Evolutionary conservation across 2,329 filamentous ascomycete genomes (phyloP).

Genomic region (Fusarium bactridioides): DNA sequence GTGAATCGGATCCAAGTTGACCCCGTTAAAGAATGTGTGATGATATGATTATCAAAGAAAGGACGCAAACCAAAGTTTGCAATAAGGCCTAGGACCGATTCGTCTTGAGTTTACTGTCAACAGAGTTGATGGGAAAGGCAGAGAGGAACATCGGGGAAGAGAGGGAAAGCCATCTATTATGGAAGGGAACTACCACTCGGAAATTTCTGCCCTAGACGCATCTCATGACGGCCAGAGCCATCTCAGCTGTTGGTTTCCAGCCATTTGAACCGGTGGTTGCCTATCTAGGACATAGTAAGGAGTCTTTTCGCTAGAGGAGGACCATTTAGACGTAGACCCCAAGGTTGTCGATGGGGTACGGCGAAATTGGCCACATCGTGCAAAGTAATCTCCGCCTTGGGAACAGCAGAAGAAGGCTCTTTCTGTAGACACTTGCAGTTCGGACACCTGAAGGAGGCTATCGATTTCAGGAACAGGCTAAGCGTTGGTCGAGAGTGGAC

Average conservation of each 20-base stretch:
- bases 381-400: slow-evolving; percentile 31
- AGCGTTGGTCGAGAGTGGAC: slow-evolving; percentile 27
- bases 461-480: slow-evolving; percentile 46
- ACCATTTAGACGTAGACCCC: not conserved
- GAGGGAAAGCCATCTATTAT: slow-evolving; percentile 9
- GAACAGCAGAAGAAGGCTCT: slow-evolving; percentile 1
- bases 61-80: slow-evolving; percentile 51
- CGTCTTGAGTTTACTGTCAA: slow-evolving; percentile 41
- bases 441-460: slow-evolving; percentile 6
- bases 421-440: slow-evolving; percentile 12
- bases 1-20: slow-evolving; percentile 45
- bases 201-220: slow-evolving; percentile 4
- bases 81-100: slow-evolving; percentile 44
- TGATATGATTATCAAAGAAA: slow-evolving; percentile 48
- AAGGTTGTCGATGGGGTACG: slow-evolving; percentile 1
- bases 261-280: slow-evolving; percentile 35
- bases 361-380: not conserved
- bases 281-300: slow-evolving; percentile 28
- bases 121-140: slow-evolving; percentile 31
- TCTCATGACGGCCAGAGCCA: slow-evolving; percentile 1
- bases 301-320: slow-evolving; percentile 2
- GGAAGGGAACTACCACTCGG: not conserved
- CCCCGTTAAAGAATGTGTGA: slow-evolving; percentile 47
- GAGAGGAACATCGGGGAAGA: slow-evolving; percentile 5
- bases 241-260: slow-evolving; percentile 10